A percentile compares a stretch with the other conserved stretches of the same genome.
phyloP scores from a whole-genome alignment of 2,329 filamentous ascomycete genomes.

The Myriosclerotinia duriaeana region DNA sequence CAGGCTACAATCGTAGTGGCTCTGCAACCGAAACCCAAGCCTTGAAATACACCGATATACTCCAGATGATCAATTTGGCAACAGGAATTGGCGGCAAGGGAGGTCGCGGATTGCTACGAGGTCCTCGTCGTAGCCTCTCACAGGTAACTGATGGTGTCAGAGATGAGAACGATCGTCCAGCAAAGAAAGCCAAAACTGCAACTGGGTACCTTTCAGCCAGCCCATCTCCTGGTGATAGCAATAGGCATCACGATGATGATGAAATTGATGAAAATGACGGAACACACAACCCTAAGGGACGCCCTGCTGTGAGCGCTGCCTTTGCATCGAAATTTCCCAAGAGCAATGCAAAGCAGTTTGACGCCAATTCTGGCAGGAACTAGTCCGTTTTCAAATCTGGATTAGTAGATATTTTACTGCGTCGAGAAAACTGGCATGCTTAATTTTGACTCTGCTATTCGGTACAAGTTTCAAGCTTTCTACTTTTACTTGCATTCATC shows the following conservation, averaged over 20 bases:
- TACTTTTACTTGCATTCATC: fast-evolving
- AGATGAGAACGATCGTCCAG: neutral
- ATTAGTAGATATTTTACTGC: too few species aligned
- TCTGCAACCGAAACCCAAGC: constrained; percentile 15
- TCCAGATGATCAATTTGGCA: neutral
- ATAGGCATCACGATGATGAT: neutral
- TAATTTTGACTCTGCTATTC: fast-evolving
- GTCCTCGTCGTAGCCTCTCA: neutral
- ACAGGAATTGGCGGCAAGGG: constrained; percentile 8
- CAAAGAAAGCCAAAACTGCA: neutral
- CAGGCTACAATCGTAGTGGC: constrained; percentile 4
- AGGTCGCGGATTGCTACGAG: constrained; percentile 9
- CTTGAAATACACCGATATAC: constrained; percentile 9
- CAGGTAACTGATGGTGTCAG: neutral
- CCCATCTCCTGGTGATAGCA: neutral
- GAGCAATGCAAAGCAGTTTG: constrained; percentile 8
- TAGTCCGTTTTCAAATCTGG: fast-evolving
- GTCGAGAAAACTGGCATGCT: neutral
- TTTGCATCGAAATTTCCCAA: neutral
- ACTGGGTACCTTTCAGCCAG: neutral
- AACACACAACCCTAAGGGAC: fast-evolving
- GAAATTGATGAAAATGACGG: neutral
- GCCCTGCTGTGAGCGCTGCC: neutral
- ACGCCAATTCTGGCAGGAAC: neutral
- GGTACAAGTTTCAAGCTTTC: neutral